A percentile compares a stretch with the other conserved stretches of the same genome.
Conservation (phyloP, 169 alveolate species). For the Plasmodium chabaudi region DNA sequence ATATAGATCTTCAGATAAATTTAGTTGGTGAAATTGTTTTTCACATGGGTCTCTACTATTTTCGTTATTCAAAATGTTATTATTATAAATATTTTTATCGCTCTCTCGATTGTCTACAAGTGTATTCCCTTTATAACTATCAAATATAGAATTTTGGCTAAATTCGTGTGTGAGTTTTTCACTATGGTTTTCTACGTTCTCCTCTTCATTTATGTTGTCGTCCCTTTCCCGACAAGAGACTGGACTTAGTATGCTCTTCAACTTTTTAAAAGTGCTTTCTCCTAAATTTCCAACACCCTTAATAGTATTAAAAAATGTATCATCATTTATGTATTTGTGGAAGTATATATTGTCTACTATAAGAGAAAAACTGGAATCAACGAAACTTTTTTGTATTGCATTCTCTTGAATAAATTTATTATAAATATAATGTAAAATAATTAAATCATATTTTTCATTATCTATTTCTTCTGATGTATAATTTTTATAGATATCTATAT, state of each 20-base stretch:
- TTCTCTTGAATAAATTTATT: slow-evolving; percentile 27
- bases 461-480: slow-evolving; percentile 2
- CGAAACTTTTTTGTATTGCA: not conserved
- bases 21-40: too few species aligned
- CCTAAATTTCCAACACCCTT: not conserved
- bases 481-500: slow-evolving; percentile 9
- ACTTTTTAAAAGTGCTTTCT: slow-evolving; percentile 3
- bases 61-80: too few species aligned
- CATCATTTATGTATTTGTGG: slow-evolving; percentile 38
- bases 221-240: not conserved
- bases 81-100: too few species aligned
- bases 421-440: slow-evolving; percentile 51
- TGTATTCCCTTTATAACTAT: too few species aligned
- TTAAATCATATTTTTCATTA: slow-evolving; percentile 44
- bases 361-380: slow-evolving; percentile 9
- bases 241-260: slow-evolving; percentile 13
- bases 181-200: not conserved
- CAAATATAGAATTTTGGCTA: too few species aligned
- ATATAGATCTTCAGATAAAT: too few species aligned
- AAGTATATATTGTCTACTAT: slow-evolving; percentile 27
- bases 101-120: too few species aligned
- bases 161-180: too few species aligned
- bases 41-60: too few species aligned
- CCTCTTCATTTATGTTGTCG: not conserved
- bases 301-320: slow-evolving; percentile 21